phyloP scores from a whole-genome alignment of 257 asterid genomes.

The Solanum virginianum region DNA sequence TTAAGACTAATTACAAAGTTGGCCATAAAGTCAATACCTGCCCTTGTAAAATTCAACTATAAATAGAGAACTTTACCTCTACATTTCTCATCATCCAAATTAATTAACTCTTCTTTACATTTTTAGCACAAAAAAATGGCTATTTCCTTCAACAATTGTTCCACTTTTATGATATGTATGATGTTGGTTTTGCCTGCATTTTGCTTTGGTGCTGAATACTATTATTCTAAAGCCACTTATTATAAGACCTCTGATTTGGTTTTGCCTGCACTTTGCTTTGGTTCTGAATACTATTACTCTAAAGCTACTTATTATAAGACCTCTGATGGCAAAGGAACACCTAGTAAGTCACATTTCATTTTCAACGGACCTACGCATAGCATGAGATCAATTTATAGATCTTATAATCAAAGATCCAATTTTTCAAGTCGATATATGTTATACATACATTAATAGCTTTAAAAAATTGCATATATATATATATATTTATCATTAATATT shows the following conservation, averaged over 20 bases:
- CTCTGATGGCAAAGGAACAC: background rate
- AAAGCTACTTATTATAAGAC: conserved; percentile 15
- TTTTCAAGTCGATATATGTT: too few species aligned
- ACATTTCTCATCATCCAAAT: background rate
- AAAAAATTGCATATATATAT: too few species aligned
- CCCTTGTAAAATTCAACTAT: background rate
- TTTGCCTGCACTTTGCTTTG: background rate
- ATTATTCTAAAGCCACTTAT: conserved; percentile 11
- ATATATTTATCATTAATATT: background rate
- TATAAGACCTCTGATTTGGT: conserved; percentile 6
- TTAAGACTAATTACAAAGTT: background rate
- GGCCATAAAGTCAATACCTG: background rate
- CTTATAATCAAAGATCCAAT: too few species aligned
- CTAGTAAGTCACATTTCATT: background rate
- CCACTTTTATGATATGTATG: background rate
- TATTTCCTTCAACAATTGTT: background rate
- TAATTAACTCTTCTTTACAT: background rate
- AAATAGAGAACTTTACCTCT: background rate
- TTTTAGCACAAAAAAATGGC: background rate
- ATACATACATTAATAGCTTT: too few species aligned
- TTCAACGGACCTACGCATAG: too few species aligned
- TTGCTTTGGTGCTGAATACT: background rate
- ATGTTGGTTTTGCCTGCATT: background rate
- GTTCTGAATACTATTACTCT: background rate
- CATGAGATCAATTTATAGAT: too few species aligned